A percentile compares a stretch with the other conserved stretches of the same genome.
Evolutionary conservation across 176 grass and related monocot genomes (phyloP).

Genomic region (Lolium perenne): DNA sequence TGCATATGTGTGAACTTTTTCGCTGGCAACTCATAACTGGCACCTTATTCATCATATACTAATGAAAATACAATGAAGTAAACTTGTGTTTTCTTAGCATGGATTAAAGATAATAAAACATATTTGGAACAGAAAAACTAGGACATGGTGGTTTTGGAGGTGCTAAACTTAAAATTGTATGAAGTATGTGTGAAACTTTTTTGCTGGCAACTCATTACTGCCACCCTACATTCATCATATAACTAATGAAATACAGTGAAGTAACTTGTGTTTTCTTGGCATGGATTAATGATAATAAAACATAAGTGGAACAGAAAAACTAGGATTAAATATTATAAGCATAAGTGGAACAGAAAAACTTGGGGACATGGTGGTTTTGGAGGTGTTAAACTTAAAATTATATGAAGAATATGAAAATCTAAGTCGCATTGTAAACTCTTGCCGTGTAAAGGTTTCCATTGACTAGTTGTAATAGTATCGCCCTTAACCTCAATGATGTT

Average conservation of each 20-base stretch:
- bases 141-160: background rate
- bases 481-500: conserved; percentile 3
- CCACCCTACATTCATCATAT: no score
- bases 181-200: background rate
- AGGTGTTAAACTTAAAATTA: background rate
- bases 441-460: conserved; percentile 6
- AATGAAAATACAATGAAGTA: conserved; percentile 3
- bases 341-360: conserved; percentile 19
- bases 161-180: background rate
- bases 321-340: conserved; percentile 6
- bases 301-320: conserved; percentile 3
- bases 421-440: background rate
- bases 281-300: no score
- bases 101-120: conserved; percentile 5
- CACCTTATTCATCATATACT: background rate
- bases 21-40: background rate
- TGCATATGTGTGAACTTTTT: background rate
- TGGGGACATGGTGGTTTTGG: background rate
- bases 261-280: background rate
- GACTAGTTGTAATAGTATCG: background rate
- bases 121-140: conserved; percentile 18
- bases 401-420: background rate
- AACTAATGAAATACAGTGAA: no score
- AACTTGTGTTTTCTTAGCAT: background rate
- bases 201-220: no score